Base-by-base conservation (phyloP, 1,284 basidiomycete species). In the Marasmius oreades region DNA sequence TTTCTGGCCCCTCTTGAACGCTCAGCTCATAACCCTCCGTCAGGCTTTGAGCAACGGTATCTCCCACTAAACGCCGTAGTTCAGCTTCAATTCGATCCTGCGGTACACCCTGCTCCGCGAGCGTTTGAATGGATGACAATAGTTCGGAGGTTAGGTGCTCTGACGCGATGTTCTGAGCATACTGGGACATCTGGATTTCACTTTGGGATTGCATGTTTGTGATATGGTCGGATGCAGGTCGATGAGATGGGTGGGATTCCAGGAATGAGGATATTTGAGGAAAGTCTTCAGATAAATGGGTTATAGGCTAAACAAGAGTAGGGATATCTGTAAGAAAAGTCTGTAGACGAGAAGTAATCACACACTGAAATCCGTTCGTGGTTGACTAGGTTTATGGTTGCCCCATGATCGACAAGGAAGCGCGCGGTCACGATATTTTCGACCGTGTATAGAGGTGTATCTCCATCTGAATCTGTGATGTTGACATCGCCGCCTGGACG, bases 391-490 rank as follows among this genome's bases (percentile, higher is more conserved):
- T 79, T 74, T 5, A 88, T 71, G 52, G 78, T 70, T 1, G 93
- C 93, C n/a, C 94, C 94, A 58, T 90, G 84, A 59, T 89, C 80
- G 56, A 97, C 76, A 55, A 96, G 83, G 71, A 82, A 91, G 28
- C 76, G 77, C 0, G 94, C 93, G 0, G 90, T 91, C 53, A 86
- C 82, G 53, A 92, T 67, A 64, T 82, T 82, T 72, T 97, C 94
- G 52, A 92, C 91, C n/a, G 90, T 90, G 74, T 90, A 97, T 16
- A 97, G 76, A 8, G 94, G 93, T 3, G 93, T 95, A 68, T 96
- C 94, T 18, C 91, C 91, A 68, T 97, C 95, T 52, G 79, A 79
- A 68, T 97, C 94, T 2, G 84, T 79, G 56, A 94, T 72, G 67
- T 97, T 95, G 61, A 95, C 89, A 68, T 96, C 80, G 54, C 93